phyloP scores from a whole-genome alignment of 805 yeast genomes.

The Barnettozyma vustinii region DNA sequence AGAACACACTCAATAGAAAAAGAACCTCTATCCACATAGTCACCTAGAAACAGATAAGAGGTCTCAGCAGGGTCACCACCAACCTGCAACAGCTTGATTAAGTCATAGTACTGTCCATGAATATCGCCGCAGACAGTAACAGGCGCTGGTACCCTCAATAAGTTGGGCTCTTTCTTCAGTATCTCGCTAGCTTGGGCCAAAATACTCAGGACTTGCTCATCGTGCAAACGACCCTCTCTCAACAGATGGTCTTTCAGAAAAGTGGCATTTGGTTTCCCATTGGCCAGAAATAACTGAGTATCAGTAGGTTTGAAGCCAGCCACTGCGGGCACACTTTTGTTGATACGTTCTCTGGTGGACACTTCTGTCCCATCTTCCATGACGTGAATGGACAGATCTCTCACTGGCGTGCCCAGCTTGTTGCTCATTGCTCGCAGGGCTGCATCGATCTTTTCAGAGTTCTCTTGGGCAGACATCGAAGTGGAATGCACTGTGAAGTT shows the following conservation, averaged over 20 bases:
- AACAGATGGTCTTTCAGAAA: slow-evolving; percentile 70
- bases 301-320: slow-evolving; percentile 61
- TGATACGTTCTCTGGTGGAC: slow-evolving; percentile 47
- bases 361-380: slow-evolving; percentile 47
- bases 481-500: background rate
- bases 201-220: slow-evolving; percentile 65
- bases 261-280: slow-evolving; percentile 66
- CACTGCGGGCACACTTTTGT: slow-evolving; percentile 56
- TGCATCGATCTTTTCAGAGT: slow-evolving; percentile 55
- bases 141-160: slow-evolving; percentile 82
- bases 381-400: slow-evolving; percentile 35
- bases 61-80: slow-evolving; percentile 85
- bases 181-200: slow-evolving; percentile 58
- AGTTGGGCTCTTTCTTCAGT: slow-evolving; percentile 68
- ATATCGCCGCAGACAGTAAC: slow-evolving; percentile 95
- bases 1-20: slow-evolving; percentile 80
- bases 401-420: slow-evolving; percentile 27
- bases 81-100: slow-evolving; percentile 85
- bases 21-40: slow-evolving; percentile 92
- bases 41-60: slow-evolving; percentile 81
- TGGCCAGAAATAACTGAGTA: slow-evolving; percentile 53
- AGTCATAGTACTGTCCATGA: slow-evolving; percentile 93
- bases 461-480: slow-evolving; percentile 32
- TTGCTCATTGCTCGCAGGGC: slow-evolving; percentile 56
- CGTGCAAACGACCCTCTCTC: slow-evolving; percentile 74